phyloP scores from a whole-genome alignment of 1,284 basidiomycete species.

The Trametes polyzona region DNA sequence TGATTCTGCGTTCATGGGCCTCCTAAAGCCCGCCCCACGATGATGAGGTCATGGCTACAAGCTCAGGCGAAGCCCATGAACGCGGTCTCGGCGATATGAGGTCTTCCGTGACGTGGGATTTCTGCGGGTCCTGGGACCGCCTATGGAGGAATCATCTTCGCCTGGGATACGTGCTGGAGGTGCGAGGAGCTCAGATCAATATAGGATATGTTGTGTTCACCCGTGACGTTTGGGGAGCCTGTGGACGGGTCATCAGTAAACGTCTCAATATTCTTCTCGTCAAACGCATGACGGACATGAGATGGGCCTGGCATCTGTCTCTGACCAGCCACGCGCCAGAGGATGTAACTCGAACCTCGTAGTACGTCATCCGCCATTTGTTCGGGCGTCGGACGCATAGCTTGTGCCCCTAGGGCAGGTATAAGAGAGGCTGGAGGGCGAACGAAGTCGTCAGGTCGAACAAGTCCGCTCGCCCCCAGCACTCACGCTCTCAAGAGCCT shows the following conservation, averaged over 20 bases:
- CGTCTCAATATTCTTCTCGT: not conserved
- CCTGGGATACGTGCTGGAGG: not conserved
- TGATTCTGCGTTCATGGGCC: not conserved
- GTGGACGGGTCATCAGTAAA: not conserved
- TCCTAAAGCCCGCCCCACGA: not conserved
- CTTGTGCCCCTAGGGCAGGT: no score
- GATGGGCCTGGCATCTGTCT: not conserved
- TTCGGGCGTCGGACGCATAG: not conserved
- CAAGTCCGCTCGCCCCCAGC: constrained; percentile 4
- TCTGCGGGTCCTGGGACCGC: not conserved
- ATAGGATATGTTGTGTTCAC: not conserved
- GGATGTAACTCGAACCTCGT: not conserved
- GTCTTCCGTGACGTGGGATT: not conserved
- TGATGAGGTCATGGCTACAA: not conserved
- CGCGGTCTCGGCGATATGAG: not conserved
- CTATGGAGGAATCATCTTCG: not conserved
- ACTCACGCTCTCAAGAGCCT: not conserved
- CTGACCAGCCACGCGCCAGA: not conserved
- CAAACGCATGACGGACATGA: not conserved
- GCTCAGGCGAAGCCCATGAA: no score
- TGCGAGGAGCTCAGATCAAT: not conserved
- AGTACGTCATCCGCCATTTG: not conserved
- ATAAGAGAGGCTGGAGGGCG: not conserved
- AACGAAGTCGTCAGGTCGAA: constrained; percentile 9
- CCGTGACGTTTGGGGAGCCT: constrained; percentile 10